A percentile compares a stretch with the other conserved stretches of the same genome.
These are phyloP conservation scores for Yamagishiella unicocca DNA, from an alignment of 139 green algal genomes.

Conservation along the genomic window DNA sequence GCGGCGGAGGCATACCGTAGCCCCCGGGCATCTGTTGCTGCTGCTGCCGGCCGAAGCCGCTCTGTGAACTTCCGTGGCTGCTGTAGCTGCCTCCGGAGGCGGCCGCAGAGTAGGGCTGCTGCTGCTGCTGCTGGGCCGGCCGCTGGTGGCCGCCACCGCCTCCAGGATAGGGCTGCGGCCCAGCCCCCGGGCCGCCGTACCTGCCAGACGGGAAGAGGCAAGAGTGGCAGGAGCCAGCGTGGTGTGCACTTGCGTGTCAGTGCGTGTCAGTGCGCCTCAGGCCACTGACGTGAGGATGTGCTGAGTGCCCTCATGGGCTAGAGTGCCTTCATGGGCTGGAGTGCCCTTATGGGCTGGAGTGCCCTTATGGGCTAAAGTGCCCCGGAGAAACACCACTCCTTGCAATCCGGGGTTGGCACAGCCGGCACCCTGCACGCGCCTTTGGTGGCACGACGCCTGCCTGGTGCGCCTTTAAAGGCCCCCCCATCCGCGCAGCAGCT, in stretches of 20 bases:
- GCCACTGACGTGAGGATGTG: too few relatives aligned
- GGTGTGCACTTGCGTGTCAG: too few relatives aligned
- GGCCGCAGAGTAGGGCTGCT: neutral
- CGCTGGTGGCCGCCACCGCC: neutral
- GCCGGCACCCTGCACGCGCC: neutral
- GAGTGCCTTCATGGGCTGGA: too few relatives aligned
- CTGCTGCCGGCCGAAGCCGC: neutral
- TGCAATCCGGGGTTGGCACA: neutral
- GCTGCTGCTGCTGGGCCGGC: constrained; percentile 12
- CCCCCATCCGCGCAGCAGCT: too few relatives aligned
- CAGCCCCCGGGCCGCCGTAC: neutral
- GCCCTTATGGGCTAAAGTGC: too few relatives aligned
- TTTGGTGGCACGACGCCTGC: neutral
- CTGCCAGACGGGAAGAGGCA: too few relatives aligned
- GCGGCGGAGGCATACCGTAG: neutral
- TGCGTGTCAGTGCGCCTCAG: too few relatives aligned
- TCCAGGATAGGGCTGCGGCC: constrained; percentile 2
- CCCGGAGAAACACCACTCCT: neutral
- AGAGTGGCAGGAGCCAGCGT: too few relatives aligned
- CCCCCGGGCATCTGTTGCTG: neutral
- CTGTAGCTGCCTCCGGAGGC: neutral
- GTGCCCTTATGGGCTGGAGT: too few relatives aligned
- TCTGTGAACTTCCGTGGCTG: constrained; percentile 3
- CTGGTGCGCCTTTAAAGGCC: too few relatives aligned
- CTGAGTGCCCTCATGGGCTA: too few relatives aligned